phyloP scores from a whole-genome alignment of 192 early-diverging fungal species.

The Pecoramyces ruminantium region DNA sequence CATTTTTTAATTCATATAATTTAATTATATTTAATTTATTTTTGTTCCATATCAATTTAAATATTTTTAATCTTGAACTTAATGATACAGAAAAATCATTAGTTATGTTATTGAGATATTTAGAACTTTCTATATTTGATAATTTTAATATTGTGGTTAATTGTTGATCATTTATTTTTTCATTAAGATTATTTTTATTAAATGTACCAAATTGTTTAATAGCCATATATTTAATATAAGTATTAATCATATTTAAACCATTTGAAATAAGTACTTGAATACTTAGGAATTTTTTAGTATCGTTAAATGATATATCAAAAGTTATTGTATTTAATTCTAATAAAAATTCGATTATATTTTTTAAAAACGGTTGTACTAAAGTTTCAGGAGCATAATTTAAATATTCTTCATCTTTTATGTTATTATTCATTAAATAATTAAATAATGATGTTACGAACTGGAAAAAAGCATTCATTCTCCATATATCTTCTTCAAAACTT shows the following conservation, averaged over 20 bases:
- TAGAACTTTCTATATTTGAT: neutral
- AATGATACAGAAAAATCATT: neutral
- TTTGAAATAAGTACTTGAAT: neutral
- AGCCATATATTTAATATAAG: neutral
- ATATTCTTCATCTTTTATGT: neutral
- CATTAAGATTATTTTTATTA: neutral
- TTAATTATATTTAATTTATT: neutral
- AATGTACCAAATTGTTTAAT: neutral
- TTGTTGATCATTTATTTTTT: neutral
- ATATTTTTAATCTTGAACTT: neutral
- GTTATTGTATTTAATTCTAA: neutral
- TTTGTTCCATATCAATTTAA: neutral
- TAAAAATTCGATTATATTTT: neutral
- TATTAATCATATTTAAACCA: neutral
- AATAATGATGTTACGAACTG: neutral
- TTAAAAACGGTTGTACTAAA: neutral
- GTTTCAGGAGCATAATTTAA: neutral
- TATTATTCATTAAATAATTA: neutral
- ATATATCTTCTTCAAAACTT: neutral
- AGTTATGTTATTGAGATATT: neutral
- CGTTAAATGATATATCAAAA: neutral
- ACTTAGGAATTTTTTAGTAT: neutral
- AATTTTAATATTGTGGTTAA: neutral
- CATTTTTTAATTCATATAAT: neutral
- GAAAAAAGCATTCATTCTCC: neutral